Evolutionary conservation across 805 yeast genomes (phyloP), one percentile per base, ranked within the genome.

Genomic region (Starmera dryadoides): DNA sequence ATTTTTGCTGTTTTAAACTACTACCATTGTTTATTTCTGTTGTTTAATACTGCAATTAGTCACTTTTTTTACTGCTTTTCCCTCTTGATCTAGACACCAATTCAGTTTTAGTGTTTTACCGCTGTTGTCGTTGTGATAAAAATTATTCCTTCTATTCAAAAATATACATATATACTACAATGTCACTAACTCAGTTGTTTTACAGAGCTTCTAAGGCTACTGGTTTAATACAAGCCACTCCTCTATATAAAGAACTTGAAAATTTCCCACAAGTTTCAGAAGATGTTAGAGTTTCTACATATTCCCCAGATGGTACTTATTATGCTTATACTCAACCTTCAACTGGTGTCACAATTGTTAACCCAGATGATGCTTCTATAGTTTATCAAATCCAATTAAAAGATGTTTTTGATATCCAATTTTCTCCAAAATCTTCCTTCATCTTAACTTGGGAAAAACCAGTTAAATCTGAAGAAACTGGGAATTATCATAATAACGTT

Each of bases 401-500:
- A 25, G 95, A 87, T 46, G 85, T 81, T 15, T 79, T 81, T 53
- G 97, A 93, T 56, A 58, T 93, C 51, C 77, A 78, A 44, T 88
- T 93, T 59, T 86, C 96, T n/a, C 95, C 97, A 9, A 69, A 75
- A 35, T 98, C 96, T 14, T 76, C 78, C 34, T 89, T 70, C 55
- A 62, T 93, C 46, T 76, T 86, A 46, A 77, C 95, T 30, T 93
- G 97, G 96, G 87, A 87, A 49, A 86, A 87, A 55, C 95, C 97
- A 4, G 64, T 75, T 36, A 75, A 81, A 50, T 68, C 76, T 50
- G 79, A 75, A 50, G 87, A 77, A 43, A 68, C 78, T 37, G 89
- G 94, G 35, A 77, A 81, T 54, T 84, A 79, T 73, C 74, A 69
- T 44, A 78, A 86, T 45, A 93, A 93, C 62, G 86, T 91, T 46